Evolutionary conservation across 2,329 filamentous ascomycete genomes (phyloP), one percentile per base, ranked within the genome.

Genomic region (Dactylonectria macrodidyma): DNA sequence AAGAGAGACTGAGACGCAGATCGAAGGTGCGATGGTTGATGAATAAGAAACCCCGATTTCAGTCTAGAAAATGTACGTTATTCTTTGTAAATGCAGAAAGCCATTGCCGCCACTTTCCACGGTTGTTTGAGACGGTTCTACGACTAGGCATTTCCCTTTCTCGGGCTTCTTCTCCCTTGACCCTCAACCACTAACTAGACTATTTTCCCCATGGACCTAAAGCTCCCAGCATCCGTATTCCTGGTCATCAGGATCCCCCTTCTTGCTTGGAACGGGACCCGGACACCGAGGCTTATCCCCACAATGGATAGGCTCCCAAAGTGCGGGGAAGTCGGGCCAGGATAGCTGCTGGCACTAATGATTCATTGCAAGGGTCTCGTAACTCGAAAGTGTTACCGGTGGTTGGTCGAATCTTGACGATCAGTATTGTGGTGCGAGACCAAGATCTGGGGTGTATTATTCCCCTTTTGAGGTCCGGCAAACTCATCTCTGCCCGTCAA

Each of bases 291-390:
- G 62, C 62, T 41, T 38, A 51, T 54, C 56, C 56, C 41, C 62
- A 30, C 58, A 34, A 34, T 22, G 33, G 11, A 8, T 11, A 41
- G 47, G 47, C 16, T 16, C 4, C 14, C 5, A 54, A 61, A 61
- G 47, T 65, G 63, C 63, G 63, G 63, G 63, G 63, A 66, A 66
- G 63, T 51, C 62, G 58, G 52, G 26, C 58, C 30, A 33, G 24
- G 50, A 14, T 48, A n/a, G 22, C 26, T 30, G 26, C 26, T 30
- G 26, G 26, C 44, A 26, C 52, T 62, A 61, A 61, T 66, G 63
- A 61, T 66, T 66, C 63, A 66, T 38, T 22, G 26, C 51, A 46
- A 33, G 51, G 54, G 51, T 10, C 33, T 14, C 58, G 48, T 34
- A 47, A 50, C 19, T 48, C 12, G 34, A 52, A 11, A 26, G n/a